phyloP scores from a whole-genome alignment of 768 basidiomycete species.

The Hysterangium stoloniferum region DNA sequence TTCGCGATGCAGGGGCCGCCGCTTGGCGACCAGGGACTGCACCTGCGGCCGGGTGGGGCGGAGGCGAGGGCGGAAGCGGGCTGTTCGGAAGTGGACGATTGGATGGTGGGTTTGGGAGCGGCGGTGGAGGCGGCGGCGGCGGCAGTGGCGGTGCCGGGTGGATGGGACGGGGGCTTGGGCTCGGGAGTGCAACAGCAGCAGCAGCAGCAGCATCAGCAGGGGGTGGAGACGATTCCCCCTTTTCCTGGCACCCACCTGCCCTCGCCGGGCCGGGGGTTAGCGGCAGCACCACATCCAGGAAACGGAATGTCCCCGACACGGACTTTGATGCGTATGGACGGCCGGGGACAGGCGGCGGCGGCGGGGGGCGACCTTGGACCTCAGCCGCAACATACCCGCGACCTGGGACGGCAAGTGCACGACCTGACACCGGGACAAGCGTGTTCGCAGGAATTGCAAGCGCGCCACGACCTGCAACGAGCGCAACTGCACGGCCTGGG shows the following conservation, averaged over 20 bases:
- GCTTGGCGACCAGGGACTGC: slow-evolving; percentile 48
- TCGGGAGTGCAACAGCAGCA: not conserved
- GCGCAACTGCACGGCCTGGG: slow-evolving; percentile 22
- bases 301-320: slow-evolving; percentile 29
- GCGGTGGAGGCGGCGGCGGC: not conserved
- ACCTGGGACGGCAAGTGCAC: slow-evolving; percentile 52
- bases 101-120: not conserved
- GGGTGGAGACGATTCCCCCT: slow-evolving; percentile 38
- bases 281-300: slow-evolving; percentile 27
- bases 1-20: slow-evolving; percentile 33
- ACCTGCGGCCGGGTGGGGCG: slow-evolving; percentile 31
- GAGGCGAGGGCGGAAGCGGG: slow-evolving; percentile 31
- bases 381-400: slow-evolving; percentile 17
- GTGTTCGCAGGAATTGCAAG: slow-evolving; percentile 34
- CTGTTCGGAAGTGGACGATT: slow-evolving; percentile 2
- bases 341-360: slow-evolving; percentile 15
- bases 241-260: slow-evolving; percentile 70
- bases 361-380: slow-evolving; percentile 21
- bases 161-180: slow-evolving; percentile 2
- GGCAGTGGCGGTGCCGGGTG: slow-evolving; percentile 3
- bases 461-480: slow-evolving; percentile 23
- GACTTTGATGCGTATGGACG: slow-evolving; percentile 16
- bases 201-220: not conserved
- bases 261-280: slow-evolving; percentile 29
- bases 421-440: slow-evolving; percentile 49